Base-by-base conservation (phyloP, 2,329 filamentous ascomycete species). In the Chaetomiaceae sp. region DNA sequence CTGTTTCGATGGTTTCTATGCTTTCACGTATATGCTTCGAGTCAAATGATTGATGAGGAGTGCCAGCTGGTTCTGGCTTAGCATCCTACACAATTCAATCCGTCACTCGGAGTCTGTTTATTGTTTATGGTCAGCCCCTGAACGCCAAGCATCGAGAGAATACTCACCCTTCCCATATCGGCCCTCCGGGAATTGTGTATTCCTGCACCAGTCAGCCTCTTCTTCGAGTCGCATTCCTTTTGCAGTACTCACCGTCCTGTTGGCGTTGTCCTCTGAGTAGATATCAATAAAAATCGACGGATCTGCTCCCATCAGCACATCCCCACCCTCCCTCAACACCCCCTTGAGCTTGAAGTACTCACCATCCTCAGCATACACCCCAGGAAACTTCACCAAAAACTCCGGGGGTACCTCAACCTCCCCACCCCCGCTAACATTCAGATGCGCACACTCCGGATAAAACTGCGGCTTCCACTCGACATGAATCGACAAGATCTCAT, bases 401-500 rank as follows among this genome's bases (percentile, higher is more conserved):
- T 65, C 63, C 12, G 56, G 46, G 6, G 64, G 58, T 15, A 68
- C 67, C 5, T 68, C 31, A 15, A 60, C 63, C 1, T 60, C 62
- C 0, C 66, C 70, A 0, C 43, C 59, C 3, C 68, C 67, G 1
- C 60, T 63, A 12, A 73, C 59, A 31, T 72, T 69, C 23, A 72
- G 57, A 51, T 72, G 69, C 3, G 68, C 70, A 48, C 71, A 73
- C 55, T 71, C 67, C 19, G 68, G 68, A 46, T 71, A 73, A 59
- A 73, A 76, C 63, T 76, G 74, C 6, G 75, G 74, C 58, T 67
- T 72, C 47, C 76, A 71, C 20, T 69, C 71, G 49, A 79, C 71
- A 54, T 80, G 77, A 7, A 80, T 68, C 43, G 75, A 76, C 29
- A 80, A 59, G 51, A 80, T 72, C 66, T 81, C 77, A 61, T 81